Evolutionary conservation across 257 asterid genomes (phyloP).

Genomic region (Verbascum thapsus): DNA sequence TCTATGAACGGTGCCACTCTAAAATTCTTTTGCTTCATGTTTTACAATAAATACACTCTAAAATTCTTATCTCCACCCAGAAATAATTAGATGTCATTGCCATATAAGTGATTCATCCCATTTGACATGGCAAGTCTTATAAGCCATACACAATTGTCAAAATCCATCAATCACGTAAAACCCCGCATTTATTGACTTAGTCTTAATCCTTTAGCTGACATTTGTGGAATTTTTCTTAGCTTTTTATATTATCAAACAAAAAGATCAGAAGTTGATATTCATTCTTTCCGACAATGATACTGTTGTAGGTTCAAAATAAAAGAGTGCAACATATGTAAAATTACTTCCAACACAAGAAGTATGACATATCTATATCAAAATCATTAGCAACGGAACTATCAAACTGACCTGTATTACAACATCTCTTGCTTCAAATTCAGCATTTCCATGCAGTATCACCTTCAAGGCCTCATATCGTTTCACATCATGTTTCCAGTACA

Average conservation of each 20-base stretch:
- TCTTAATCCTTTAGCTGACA: not conserved
- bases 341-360: slow-evolving; percentile 15
- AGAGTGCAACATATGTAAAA: not conserved
- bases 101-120: not conserved
- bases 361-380: not conserved
- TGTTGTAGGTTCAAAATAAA: slow-evolving; percentile 12
- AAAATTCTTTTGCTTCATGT: slow-evolving; percentile 12
- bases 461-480: slow-evolving; percentile 76
- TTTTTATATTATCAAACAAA: slow-evolving; percentile 19
- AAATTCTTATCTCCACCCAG: slow-evolving; percentile 4
- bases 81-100: slow-evolving; percentile 13
- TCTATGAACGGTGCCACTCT: slow-evolving; percentile 5
- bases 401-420: slow-evolving; percentile 75
- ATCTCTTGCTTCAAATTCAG: slow-evolving; percentile 89
- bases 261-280: slow-evolving; percentile 12
- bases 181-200: not conserved
- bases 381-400: slow-evolving; percentile 6
- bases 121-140: slow-evolving; percentile 17
- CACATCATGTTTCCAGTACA: slow-evolving; percentile 96
- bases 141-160: slow-evolving; percentile 17
- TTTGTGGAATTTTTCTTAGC: not conserved
- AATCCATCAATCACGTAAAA: slow-evolving; percentile 24
- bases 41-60: slow-evolving; percentile 2
- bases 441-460: slow-evolving; percentile 89
- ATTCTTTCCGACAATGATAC: slow-evolving; percentile 16